phyloP scores from a whole-genome alignment of 1,284 basidiomycete species.

The Pholiota adiposa region DNA sequence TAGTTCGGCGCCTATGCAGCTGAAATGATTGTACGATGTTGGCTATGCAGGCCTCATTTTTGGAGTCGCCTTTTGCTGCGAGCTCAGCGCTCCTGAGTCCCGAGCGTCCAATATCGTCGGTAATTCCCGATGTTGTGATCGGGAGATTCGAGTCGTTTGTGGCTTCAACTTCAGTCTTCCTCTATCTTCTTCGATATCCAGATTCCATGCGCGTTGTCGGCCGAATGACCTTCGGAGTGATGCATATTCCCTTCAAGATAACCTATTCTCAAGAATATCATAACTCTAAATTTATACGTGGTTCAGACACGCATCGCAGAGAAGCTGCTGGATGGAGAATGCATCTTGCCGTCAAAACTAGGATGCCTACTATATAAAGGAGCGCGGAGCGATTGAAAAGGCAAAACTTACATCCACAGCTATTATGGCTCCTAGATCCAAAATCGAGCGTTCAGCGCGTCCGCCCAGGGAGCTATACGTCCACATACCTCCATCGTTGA shows the following conservation, averaged over 20 bases:
- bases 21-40: no score
- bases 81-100: no score
- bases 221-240: no score
- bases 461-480: neutral
- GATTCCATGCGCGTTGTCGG: no score
- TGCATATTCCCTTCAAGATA: neutral
- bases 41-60: no score
- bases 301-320: neutral
- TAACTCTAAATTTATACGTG: neutral
- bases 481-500: neutral
- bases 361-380: neutral
- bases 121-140: no score
- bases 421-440: neutral
- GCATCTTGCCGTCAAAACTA: neutral
- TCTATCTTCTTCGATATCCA: no score
- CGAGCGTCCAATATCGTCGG: no score
- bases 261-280: neutral
- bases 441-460: neutral
- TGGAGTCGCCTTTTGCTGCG: no score
- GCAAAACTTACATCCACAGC: neutral
- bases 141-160: no score
- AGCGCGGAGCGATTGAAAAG: neutral
- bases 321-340: conserved; percentile 1
- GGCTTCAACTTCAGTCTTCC: no score
- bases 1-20: no score